Conservation (phyloP, 2,329 filamentous ascomycete genomes). For the Fusarium vanettenii region DNA sequence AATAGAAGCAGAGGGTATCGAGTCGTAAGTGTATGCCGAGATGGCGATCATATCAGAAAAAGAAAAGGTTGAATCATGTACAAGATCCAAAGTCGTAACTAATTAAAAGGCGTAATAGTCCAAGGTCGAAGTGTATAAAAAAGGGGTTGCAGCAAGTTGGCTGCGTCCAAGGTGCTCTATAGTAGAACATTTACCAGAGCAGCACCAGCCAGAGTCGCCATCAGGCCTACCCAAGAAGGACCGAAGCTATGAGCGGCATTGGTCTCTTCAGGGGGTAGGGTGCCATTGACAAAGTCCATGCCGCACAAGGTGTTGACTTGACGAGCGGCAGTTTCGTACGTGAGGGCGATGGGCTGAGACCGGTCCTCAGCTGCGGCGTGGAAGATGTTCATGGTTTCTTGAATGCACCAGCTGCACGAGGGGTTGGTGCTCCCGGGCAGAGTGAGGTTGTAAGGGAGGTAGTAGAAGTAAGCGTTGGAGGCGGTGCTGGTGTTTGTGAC, state of each 20-base stretch:
- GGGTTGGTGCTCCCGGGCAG: constrained; percentile 77
- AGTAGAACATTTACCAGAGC: constrained; percentile 32
- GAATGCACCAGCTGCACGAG: constrained; percentile 80
- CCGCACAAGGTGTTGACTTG: constrained; percentile 78
- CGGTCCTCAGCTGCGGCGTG: constrained; percentile 74
- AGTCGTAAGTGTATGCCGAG: constrained; percentile 38
- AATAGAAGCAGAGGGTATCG: constrained; percentile 39
- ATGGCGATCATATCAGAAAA: constrained; percentile 33
- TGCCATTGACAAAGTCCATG: constrained; percentile 66
- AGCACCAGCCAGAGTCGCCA: constrained; percentile 26
- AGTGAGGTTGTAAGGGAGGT: constrained; percentile 79
- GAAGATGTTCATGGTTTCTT: constrained; percentile 85
- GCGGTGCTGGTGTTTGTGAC: constrained; percentile 79
- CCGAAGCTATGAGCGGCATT: constrained; percentile 19
- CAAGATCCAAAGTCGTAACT: constrained; percentile 23
- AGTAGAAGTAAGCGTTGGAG: constrained; percentile 85
- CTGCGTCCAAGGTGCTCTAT: constrained; percentile 13
- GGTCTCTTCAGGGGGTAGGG: constrained; percentile 55
- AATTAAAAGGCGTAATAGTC: constrained; percentile 29
- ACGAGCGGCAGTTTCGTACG: constrained; percentile 77
- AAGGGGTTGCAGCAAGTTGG: background rate
- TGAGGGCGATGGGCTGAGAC: constrained; percentile 72
- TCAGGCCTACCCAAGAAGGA: constrained; percentile 33
- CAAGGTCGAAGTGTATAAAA: background rate
- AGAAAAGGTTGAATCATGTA: constrained; percentile 11